Evolutionary conservation across 345 rosid genomes (phyloP), one percentile per base, ranked within the genome.

Genomic region (Boechera divaricarpa): DNA sequence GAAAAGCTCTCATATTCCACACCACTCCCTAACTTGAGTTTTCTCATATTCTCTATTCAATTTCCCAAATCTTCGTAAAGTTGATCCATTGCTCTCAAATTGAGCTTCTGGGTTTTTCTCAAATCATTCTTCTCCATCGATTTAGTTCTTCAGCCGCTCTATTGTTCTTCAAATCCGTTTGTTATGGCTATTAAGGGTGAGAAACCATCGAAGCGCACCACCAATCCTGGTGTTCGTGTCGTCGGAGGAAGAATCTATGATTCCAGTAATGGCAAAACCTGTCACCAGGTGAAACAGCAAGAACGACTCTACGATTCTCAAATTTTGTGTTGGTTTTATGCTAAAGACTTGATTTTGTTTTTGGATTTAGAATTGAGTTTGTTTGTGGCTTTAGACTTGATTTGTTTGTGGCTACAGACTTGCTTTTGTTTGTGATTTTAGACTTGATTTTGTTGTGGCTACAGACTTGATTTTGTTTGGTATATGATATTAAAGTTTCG

Each of bases 231-330:
- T 0, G 76, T 89, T 74, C 86, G 90, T 2, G 81, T 89, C 36
- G 33, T 82, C 4, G 81, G 83, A 3, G 80, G 87, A 47, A 79
- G 87, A 61, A 83, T 86, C 44, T 87, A 85, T 24, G 90, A 90
- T 78, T 81, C 93, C 10, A 76, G 80, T 18, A 83, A 83, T 13
- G 91, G 95, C n/a, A 89, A 85, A 74, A 87, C 86, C 6, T 91
- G 97, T 76, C 97, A 93, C 59, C 95, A 90, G 87, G 98, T 72
- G 36, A 57, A 5, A 54, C 11, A 26, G 6, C 58, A 54, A 54
- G 10, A 33, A 13, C 31, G 6, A 26, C 7, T 16, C 15, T n/a
- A 42, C 28, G 52, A 39, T 26, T 41, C 18, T 62, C 28, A n/a
- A 35, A 4, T 31, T 31, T 6, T 45, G 16, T 47, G 16, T 11